Evolutionary conservation across 2,329 filamentous ascomycete species (phyloP), one percentile per base, ranked within the genome.

Genomic region (Dactylellina drechsleri): DNA sequence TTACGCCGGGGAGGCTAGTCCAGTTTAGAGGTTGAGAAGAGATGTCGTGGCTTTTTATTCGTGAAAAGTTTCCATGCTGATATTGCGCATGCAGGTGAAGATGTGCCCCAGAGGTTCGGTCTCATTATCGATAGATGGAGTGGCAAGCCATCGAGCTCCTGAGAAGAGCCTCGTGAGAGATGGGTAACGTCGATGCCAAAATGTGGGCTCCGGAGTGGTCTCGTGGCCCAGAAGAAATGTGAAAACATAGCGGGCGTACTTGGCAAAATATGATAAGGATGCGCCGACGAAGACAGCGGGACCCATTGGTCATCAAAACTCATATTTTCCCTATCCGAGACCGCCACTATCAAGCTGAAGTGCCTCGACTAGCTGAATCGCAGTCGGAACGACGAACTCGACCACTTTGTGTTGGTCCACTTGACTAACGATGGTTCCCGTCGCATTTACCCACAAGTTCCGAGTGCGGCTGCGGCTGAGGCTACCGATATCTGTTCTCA

Each of bases 251-350:
- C 16, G 3, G 45, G 45, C 45, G 45, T 16, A 50, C 15, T n/a
- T n/a, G 45, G 45, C 45, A 50, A 50, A 50, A 50, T 50, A 50
- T 50, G 45, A 50, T 50, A 20, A 50, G 40, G 45, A 50, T 50
- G 45, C 45, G 40, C 45, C 18, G 3, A 50, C 45, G 45, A 50
- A 43, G 2, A 6, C n/a, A 5, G 40, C 40, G n/a, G 40, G n/a
- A 12, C 40, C n/a, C 40, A 43, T 43, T 43, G 40, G 40, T n/a
- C 40, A 43, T 43, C 40, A 12, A 43, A 43, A 43, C 40, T n/a
- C 40, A 50, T 18, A 50, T 50, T 50, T 50, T 50, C 45, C 45
- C 40, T 16, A 50, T 50, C 18, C 7, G 16, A 10, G 45, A 2
- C 45, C 45, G 45, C 45, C 45, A 50, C 45, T 50, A 50, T 50